Evolutionary conservation across 108 stramenopile genomes (phyloP).

Genomic region (Skeletonema potamos): DNA sequence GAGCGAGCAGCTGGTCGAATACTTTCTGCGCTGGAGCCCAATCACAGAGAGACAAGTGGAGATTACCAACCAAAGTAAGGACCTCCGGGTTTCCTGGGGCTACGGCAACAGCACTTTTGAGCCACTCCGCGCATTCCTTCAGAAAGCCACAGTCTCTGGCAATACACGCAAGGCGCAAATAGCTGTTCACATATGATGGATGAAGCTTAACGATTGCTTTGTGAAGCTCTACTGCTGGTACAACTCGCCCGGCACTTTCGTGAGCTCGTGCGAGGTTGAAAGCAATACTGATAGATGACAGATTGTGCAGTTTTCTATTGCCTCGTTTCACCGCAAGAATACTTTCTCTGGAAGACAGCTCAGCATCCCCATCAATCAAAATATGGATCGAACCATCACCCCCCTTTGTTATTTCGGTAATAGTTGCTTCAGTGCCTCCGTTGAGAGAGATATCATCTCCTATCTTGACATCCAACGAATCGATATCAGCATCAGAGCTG

Average conservation of each 20-base stretch:
- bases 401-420: constrained; percentile 21
- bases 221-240: constrained; percentile 85
- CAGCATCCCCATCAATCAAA: constrained; percentile 9
- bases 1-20: constrained; percentile 76
- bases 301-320: constrained; percentile 58
- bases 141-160: constrained; percentile 84
- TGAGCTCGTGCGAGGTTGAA: constrained; percentile 88
- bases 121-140: constrained; percentile 85
- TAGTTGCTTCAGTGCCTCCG: constrained; percentile 11
- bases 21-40: constrained; percentile 83
- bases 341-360: constrained; percentile 9
- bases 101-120: constrained; percentile 77
- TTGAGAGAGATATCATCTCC: constrained; percentile 34
- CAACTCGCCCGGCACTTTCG: constrained; percentile 69
- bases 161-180: constrained; percentile 85
- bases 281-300: constrained; percentile 69
- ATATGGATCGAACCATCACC: constrained; percentile 27
- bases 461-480: constrained; percentile 45
- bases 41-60: constrained; percentile 84
- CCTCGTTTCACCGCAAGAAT: constrained; percentile 59
- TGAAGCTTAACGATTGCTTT: constrained; percentile 83
- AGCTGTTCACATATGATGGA: constrained; percentile 85
- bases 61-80: constrained; percentile 86
- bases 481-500: constrained; percentile 18
- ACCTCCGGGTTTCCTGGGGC: constrained; percentile 88